Conservation (phyloP, 2,329 filamentous ascomycete genomes). For the Hypoxylon sp. region DNA sequence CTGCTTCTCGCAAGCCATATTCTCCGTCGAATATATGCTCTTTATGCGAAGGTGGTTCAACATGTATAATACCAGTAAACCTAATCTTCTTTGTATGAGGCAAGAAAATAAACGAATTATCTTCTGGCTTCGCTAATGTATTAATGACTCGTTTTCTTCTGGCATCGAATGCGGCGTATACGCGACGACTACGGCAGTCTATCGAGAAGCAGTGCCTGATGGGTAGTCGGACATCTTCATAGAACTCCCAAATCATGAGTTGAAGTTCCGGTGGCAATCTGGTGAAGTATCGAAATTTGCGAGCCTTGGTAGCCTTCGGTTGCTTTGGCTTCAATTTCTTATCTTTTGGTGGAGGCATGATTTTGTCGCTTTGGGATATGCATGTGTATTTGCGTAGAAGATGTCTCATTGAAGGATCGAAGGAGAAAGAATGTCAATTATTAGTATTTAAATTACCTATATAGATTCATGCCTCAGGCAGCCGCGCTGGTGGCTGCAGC, state of each 20-base stretch:
- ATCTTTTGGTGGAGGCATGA: background rate
- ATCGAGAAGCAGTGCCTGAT: conserved; percentile 21
- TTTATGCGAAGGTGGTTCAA: background rate
- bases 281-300: conserved; percentile 11
- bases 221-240: background rate
- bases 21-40: too few relatives aligned
- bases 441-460: background rate
- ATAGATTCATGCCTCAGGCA: background rate
- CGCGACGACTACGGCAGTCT: background rate
- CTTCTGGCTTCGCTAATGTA: background rate
- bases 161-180: conserved; percentile 10
- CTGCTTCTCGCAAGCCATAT: background rate
- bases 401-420: background rate
- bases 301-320: background rate
- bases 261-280: conserved; percentile 23
- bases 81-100: conserved; percentile 8
- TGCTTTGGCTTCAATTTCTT: background rate
- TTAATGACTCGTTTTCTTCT: background rate
- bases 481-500: too few relatives aligned
- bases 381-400: background rate
- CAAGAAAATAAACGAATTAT: background rate
- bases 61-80: background rate
- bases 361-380: background rate
- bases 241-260: conserved; percentile 16
- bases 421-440: background rate